phyloP scores from a whole-genome alignment of 306 rosid genomes.

The Prunus mira region DNA sequence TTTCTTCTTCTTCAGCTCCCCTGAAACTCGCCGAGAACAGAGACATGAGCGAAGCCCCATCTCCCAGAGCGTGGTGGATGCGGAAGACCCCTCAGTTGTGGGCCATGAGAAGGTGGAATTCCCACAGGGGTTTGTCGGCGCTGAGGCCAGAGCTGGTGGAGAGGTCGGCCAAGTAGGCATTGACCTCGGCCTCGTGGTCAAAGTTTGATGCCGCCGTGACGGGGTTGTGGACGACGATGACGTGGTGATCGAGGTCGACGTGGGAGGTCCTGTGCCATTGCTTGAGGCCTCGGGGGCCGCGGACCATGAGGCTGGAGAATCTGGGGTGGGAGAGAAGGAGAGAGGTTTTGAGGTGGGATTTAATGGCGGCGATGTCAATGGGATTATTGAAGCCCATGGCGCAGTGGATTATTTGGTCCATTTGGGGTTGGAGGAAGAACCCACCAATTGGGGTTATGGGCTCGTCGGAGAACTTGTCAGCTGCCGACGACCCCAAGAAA shows the following conservation, averaged over 20 bases:
- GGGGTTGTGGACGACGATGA: too few relatives aligned
- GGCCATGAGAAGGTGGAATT: slow-evolving; percentile 55
- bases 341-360: not conserved
- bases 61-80: slow-evolving; percentile 79
- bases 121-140: slow-evolving; percentile 71
- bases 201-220: too few relatives aligned
- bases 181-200: slow-evolving; percentile 13
- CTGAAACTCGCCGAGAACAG: slow-evolving; percentile 59
- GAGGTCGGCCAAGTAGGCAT: too few relatives aligned
- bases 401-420: not conserved
- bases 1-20: slow-evolving; percentile 24
- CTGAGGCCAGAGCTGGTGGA: too few relatives aligned
- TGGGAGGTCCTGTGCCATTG: too few relatives aligned
- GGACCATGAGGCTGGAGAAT: too few relatives aligned
- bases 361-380: not conserved
- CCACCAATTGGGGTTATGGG: not conserved
- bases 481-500: not conserved
- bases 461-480: not conserved
- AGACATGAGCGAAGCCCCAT: slow-evolving; percentile 81
- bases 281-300: too few relatives aligned
- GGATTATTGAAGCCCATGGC: not conserved
- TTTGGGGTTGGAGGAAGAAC: not conserved
- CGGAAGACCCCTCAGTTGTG: slow-evolving; percentile 61
- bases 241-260: too few relatives aligned
- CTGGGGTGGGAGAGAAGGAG: not conserved